Percentiles rank a stretch among this genome's conserved stretches.
Evolutionary conservation across 306 rosid genomes (phyloP).

Genomic region (Prosopis cineraria): DNA sequence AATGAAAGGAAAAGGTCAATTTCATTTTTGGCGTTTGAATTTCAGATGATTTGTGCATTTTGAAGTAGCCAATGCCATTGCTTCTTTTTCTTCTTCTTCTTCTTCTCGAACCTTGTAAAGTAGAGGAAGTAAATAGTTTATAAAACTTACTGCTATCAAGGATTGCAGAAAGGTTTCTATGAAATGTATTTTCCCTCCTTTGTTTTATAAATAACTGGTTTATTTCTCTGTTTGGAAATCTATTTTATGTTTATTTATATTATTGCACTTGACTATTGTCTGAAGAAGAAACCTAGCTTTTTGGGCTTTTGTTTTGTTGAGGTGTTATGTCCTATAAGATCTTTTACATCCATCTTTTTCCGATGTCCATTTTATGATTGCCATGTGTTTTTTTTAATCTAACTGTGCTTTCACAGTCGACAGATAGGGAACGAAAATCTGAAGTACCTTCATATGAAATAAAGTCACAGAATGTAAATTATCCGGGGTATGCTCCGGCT

Average conservation of each 20-base stretch:
- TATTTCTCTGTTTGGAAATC: conserved; percentile 6
- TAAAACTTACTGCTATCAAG: conserved; percentile 20
- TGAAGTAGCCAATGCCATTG: neutral
- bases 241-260: conserved; percentile 19
- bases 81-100: neutral
- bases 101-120: neutral
- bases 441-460: conserved; percentile 40
- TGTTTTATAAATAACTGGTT: neutral
- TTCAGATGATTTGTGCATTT: neutral
- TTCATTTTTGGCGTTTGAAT: neutral
- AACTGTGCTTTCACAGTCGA: conserved; percentile 50
- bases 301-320: conserved; percentile 12
- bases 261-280: conserved; percentile 20
- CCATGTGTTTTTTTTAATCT: conserved; percentile 27
- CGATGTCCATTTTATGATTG: conserved; percentile 23
- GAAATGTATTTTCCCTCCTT: neutral
- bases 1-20: neutral
- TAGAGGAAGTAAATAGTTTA: conserved; percentile 18
- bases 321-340: neutral
- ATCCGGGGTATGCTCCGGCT: conserved; percentile 47
- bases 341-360: conserved; percentile 21
- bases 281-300: conserved; percentile 16
- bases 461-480: conserved; percentile 40
- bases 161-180: conserved; percentile 22
- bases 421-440: conserved; percentile 41